Evolutionary conservation across 169 alveolate species (phyloP), one percentile per base, ranked within the genome.

Genomic region (Cryptosporidium ubiquitum): DNA sequence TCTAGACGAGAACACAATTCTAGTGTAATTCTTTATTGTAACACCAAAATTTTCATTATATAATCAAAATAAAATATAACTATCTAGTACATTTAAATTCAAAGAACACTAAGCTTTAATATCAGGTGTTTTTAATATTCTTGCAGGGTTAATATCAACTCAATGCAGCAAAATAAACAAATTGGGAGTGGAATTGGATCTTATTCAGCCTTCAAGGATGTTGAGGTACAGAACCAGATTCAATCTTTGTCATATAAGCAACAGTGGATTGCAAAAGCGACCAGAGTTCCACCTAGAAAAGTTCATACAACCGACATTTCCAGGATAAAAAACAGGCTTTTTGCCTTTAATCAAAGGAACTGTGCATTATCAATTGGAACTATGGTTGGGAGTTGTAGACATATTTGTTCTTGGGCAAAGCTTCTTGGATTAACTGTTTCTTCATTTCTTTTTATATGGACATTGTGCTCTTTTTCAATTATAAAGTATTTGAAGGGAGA

Each of bases 281-380:
- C 33, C 18, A 73, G 89, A 40, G 68, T 79, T 40, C 89, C 89
- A 26, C 89, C 89, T 40, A 57, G 89, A 58, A 79, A 64, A 69
- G 89, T 79, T 42, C 75, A 61, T 18, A 61, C 73, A 42, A 64
- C 89, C 4, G 49, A 79, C 7, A 39, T 79, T 26, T 79, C 89
- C 4, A 79, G 58, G 20, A 44, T 79, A 40, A 79, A 64, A 66
- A 79, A 37, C 39, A n/a, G 89, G 10, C 68, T 79, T 2, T 79
- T 79, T 79, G 89, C 89, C 4, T 79, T 61, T 47, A 79, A 79
- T 66, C 89, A 79, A 61, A 79, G 75, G 40, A 79, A 35, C n/a
- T 79, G 89, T 61, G 42, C 89, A 16, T 3, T 79, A 31, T 79
- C 89, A 1, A 58, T 79, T n/a, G 75, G 79, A 5, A 79, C 89